Conservation (phyloP, 208 protist species). For the Acanthamoeba sp. region DNA sequence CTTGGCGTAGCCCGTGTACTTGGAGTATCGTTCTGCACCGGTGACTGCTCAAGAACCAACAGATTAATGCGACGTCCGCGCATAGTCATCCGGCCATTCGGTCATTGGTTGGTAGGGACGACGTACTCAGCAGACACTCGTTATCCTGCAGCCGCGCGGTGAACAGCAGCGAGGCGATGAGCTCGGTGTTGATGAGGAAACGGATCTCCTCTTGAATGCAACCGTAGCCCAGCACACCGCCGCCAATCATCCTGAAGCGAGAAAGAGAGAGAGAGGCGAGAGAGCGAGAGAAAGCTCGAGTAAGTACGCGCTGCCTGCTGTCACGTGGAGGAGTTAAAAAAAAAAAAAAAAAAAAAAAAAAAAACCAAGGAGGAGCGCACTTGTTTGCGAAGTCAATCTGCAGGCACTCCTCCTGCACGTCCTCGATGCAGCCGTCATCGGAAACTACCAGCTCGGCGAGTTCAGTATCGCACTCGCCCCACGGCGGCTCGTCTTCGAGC, state of each 20-base stretch:
- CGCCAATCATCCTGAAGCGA: conserved; percentile 55
- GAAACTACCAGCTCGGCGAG: background rate
- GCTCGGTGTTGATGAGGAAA: conserved; percentile 74
- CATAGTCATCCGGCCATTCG: too few relatives aligned
- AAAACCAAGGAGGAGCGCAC: too few relatives aligned
- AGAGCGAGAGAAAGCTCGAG: too few relatives aligned
- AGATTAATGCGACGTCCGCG: background rate
- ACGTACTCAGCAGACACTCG: conserved; percentile 58
- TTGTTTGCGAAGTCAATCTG: conserved; percentile 75
- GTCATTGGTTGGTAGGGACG: background rate
- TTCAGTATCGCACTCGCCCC: background rate
- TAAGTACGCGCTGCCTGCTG: too few relatives aligned
- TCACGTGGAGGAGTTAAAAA: too few relatives aligned
- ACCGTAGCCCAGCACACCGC: conserved; percentile 67
- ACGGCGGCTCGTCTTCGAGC: conserved; percentile 43
- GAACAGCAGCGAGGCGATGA: conserved; percentile 58
- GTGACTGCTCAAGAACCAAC: background rate
- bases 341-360: too few relatives aligned
- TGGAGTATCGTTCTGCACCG: conserved; percentile 51
- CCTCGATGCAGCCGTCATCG: conserved; percentile 19
- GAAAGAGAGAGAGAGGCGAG: too few relatives aligned
- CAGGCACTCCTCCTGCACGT: conserved; percentile 40
- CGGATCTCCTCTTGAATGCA: conserved; percentile 76
- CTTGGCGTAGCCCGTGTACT: conserved; percentile 72
- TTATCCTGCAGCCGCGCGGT: conserved; percentile 53